Percentiles rank a stretch among this genome's conserved stretches.
Conservation (phyloP, 352 stramenopile genomes). For the Elongisporangium anandrum region DNA sequence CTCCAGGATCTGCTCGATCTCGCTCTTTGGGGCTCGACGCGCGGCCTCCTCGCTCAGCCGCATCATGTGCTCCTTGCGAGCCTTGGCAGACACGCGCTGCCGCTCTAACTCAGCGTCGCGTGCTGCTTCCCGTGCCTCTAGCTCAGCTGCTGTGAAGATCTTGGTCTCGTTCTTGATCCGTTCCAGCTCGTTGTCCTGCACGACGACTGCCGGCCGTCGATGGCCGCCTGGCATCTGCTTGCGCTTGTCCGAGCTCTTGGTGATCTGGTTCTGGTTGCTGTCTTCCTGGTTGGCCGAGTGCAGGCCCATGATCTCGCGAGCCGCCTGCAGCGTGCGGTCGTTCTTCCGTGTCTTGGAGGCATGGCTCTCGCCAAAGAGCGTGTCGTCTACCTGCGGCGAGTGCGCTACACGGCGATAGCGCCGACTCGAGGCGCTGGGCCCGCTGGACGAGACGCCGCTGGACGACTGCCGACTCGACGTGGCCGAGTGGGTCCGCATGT, state of each 20-base stretch:
- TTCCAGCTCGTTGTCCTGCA: slow-evolving; percentile 38
- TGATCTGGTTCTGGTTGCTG: slow-evolving; percentile 7
- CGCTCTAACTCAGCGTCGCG: slow-evolving; percentile 54
- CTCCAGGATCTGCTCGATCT: slow-evolving; percentile 76
- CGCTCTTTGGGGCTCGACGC: slow-evolving; percentile 57
- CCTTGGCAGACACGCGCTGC: slow-evolving; percentile 52
- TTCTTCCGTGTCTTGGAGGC: slow-evolving; percentile 38
- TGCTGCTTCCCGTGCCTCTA: slow-evolving; percentile 52
- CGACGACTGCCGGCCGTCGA: slow-evolving; percentile 12
- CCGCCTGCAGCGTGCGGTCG: slow-evolving; percentile 55
- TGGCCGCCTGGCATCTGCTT: slow-evolving; percentile 4
- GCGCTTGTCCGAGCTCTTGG: slow-evolving; percentile 9
- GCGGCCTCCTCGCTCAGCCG: slow-evolving; percentile 61
- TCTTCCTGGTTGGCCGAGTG: slow-evolving; percentile 23
- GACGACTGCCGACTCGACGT: neutral
- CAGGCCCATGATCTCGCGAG: slow-evolving; percentile 6
- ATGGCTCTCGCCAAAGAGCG: slow-evolving; percentile 56
- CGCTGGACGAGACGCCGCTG: neutral
- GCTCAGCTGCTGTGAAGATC: slow-evolving; percentile 48
- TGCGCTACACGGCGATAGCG: slow-evolving; percentile 62
- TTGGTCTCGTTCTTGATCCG: slow-evolving; percentile 67
- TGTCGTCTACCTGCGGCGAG: slow-evolving; percentile 64
- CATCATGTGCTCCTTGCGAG: slow-evolving; percentile 80
- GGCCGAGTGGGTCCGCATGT: neutral
- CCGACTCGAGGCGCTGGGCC: slow-evolving; percentile 15